Conservation (phyloP, 495 filamentous ascomycete genomes). For the Penicillium parvum region DNA sequence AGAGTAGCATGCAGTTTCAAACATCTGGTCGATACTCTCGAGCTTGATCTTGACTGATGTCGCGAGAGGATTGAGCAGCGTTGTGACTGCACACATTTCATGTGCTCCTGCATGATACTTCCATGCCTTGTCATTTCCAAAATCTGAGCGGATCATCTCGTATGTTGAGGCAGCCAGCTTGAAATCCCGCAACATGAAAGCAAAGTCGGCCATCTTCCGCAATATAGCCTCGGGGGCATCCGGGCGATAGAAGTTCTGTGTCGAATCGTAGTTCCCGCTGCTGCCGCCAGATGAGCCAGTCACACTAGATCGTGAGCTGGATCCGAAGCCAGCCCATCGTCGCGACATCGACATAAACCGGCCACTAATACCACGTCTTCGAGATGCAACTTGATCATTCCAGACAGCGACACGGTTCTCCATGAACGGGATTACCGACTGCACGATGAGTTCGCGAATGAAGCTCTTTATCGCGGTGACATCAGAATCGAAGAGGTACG, state of each 20-base stretch:
- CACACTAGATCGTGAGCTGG: slow-evolving; percentile 43
- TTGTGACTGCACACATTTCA: slow-evolving; percentile 86
- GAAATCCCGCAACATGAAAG: slow-evolving; percentile 94
- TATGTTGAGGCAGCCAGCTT: slow-evolving; percentile 88
- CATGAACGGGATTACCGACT: slow-evolving; percentile 92
- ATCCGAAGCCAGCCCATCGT: slow-evolving; percentile 76
- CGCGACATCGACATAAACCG: slow-evolving; percentile 90
- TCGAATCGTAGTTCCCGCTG: slow-evolving; percentile 69
- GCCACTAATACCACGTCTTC: slow-evolving; percentile 78
- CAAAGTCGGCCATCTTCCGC: slow-evolving; percentile 90
- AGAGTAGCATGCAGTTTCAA: slow-evolving; percentile 86
- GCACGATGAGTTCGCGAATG: slow-evolving; percentile 86
- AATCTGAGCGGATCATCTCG: slow-evolving; percentile 82
- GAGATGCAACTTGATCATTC: slow-evolving; percentile 97
- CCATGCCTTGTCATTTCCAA: slow-evolving; percentile 94
- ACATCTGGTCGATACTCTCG: slow-evolving; percentile 76
- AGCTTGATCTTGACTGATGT: slow-evolving; percentile 67
- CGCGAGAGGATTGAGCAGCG: slow-evolving; percentile 67
- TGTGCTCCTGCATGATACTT: slow-evolving; percentile 85
- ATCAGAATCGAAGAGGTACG: slow-evolving; percentile 89
- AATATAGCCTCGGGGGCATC: slow-evolving; percentile 83
- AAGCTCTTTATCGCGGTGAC: slow-evolving; percentile 80
- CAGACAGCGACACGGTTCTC: slow-evolving; percentile 83
- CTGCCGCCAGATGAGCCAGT: slow-evolving; percentile 36
- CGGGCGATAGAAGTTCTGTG: slow-evolving; percentile 75